These are phyloP conservation scores for Ceratocystis lukuohia DNA, from an alignment of 2,329 filamentous ascomycete species.

Conservation along the genomic window DNA sequence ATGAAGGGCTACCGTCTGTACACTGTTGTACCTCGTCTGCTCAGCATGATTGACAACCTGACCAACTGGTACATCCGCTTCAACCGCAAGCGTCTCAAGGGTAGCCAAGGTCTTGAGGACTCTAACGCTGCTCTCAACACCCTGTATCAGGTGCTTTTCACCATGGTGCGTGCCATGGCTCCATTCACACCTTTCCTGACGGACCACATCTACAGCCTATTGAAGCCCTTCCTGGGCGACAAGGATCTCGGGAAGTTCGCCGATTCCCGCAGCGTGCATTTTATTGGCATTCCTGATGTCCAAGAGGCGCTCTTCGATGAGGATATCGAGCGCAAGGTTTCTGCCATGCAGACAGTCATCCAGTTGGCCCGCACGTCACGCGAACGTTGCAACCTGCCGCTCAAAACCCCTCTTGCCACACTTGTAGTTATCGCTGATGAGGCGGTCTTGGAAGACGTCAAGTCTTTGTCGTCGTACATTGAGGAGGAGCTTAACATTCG, in stretches of 20 bases:
- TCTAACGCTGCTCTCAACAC: constrained; percentile 76
- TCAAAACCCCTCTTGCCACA: constrained; percentile 75
- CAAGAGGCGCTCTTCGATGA: constrained; percentile 69
- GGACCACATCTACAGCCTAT: constrained; percentile 70
- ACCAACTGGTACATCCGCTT: constrained; percentile 92
- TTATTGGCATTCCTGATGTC: constrained; percentile 69
- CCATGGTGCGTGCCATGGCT: constrained; percentile 63
- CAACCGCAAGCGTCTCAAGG: constrained; percentile 74
- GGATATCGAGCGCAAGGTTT: constrained; percentile 63
- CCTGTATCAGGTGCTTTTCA: constrained; percentile 78
- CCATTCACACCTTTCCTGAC: constrained; percentile 85
- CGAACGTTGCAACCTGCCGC: constrained; percentile 61
- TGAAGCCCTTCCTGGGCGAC: constrained; percentile 65
- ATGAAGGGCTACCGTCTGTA: constrained; percentile 71
- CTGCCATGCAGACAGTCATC: constrained; percentile 80
- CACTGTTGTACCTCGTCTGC: constrained; percentile 67
- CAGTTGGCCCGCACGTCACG: constrained; percentile 68
- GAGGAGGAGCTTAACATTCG: constrained; percentile 74
- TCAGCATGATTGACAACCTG: constrained; percentile 68
- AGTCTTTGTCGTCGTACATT: constrained; percentile 66
- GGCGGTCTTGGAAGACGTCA: constrained; percentile 60
- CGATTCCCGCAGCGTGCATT: constrained; percentile 71
- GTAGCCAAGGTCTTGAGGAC: constrained; percentile 53
- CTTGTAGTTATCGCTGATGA: constrained; percentile 72
- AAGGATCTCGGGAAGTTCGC: constrained; percentile 42